These are phyloP conservation scores for Metarhizium robertsii DNA, from an alignment of 2,329 filamentous ascomycete species.

Conservation along the genomic window DNA sequence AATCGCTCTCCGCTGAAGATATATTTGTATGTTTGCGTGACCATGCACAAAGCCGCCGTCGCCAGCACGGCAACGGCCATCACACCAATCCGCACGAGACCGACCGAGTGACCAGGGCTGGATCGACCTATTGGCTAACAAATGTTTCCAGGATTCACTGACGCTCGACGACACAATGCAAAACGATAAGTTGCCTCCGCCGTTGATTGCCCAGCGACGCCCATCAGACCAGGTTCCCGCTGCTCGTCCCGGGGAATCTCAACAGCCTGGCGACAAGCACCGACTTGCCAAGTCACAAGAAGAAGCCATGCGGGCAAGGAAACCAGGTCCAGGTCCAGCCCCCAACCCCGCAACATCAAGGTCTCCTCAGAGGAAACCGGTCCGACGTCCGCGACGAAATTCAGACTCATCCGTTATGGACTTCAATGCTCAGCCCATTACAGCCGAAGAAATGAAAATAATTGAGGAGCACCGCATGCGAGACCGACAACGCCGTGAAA, in stretches of 20 bases:
- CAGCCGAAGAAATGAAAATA: slow-evolving; percentile 40
- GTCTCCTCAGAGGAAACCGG: slow-evolving; percentile 28
- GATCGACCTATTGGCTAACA: neutral
- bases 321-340: slow-evolving; percentile 21
- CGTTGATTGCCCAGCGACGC: slow-evolving; percentile 29
- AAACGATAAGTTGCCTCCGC: slow-evolving; percentile 23
- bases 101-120: neutral
- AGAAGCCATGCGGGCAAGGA: slow-evolving; percentile 46
- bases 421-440: slow-evolving; percentile 44
- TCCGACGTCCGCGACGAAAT: slow-evolving; percentile 56
- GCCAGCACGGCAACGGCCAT: neutral
- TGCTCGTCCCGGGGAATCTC: slow-evolving; percentile 30
- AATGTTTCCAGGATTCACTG: slow-evolving; percentile 50
- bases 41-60: neutral
- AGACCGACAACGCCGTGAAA: slow-evolving; percentile 15
- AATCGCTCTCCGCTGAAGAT: slow-evolving; percentile 52
- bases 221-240: slow-evolving; percentile 17
- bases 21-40: slow-evolving; percentile 58
- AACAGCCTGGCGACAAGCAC: slow-evolving; percentile 34
- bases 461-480: slow-evolving; percentile 24
- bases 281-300: slow-evolving; percentile 59
- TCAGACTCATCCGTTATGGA: slow-evolving; percentile 70
- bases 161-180: slow-evolving; percentile 51
- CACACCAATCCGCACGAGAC: neutral
- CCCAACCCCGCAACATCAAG: slow-evolving; percentile 21